These are phyloP conservation scores for Maudiozyma serrabonitensis DNA, from an alignment of 805 yeast species.

Conservation along the genomic window DNA sequence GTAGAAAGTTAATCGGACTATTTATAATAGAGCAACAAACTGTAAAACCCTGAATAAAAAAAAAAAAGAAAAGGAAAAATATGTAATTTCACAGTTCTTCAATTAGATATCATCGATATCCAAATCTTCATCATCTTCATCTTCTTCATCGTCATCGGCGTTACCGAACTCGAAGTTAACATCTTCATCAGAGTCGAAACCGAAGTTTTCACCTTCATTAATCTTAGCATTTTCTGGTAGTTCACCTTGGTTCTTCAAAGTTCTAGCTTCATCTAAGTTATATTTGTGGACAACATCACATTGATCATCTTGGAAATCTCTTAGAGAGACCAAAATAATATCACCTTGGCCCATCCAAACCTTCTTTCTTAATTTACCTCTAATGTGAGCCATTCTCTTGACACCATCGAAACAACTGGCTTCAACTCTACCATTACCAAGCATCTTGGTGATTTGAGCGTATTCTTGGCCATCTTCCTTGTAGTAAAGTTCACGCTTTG, in stretches of 20 bases:
- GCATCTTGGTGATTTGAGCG: slow-evolving; percentile 96
- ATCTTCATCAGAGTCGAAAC: slow-evolving; percentile 93
- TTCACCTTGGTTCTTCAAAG: slow-evolving; percentile 90
- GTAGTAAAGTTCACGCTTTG: slow-evolving; percentile 86
- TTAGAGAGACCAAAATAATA: slow-evolving; percentile 84
- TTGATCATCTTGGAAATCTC: slow-evolving; percentile 97
- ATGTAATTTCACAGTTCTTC: background rate
- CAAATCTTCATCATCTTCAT: slow-evolving; percentile 49
- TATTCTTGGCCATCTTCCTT: slow-evolving; percentile 98
- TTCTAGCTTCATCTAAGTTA: slow-evolving; percentile 96
- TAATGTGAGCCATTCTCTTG: slow-evolving; percentile 92
- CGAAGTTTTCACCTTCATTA: slow-evolving; percentile 95
- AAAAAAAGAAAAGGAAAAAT: too few species aligned
- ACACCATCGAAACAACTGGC: slow-evolving; percentile 91
- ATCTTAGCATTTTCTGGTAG: slow-evolving; percentile 95
- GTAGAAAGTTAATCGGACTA: too few species aligned
- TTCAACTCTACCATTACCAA: slow-evolving; percentile 96
- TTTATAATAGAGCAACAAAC: too few species aligned
- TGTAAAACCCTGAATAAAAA: too few species aligned
- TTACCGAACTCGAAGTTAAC: slow-evolving; percentile 97
- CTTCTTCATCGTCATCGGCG: slow-evolving; percentile 72
- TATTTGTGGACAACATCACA: slow-evolving; percentile 97
- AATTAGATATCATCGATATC: slow-evolving; percentile 89
- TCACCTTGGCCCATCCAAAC: slow-evolving; percentile 99
- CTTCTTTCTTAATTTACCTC: slow-evolving; percentile 98